These are phyloP conservation scores for Conringia planisiliqua DNA, from an alignment of 345 rosid species.

Conservation along the genomic window DNA sequence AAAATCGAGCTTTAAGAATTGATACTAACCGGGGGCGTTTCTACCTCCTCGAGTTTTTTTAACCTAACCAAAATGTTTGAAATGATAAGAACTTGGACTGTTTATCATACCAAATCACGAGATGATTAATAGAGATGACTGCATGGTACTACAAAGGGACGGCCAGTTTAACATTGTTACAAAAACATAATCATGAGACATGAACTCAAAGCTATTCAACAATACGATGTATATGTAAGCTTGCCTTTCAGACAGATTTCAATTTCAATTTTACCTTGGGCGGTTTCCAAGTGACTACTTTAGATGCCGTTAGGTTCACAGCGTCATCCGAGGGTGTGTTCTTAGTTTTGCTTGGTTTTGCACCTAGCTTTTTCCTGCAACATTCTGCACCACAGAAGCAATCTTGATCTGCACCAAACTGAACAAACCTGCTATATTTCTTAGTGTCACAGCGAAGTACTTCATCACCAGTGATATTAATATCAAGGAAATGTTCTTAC, in stretches of 20 bases:
- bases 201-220: background rate
- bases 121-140: background rate
- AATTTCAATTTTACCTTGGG: conserved; percentile 45
- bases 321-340: conserved; percentile 54
- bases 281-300: conserved; percentile 61
- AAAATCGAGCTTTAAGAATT: background rate
- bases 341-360: conserved; percentile 64
- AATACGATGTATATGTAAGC: conserved; percentile 31
- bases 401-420: conserved; percentile 97
- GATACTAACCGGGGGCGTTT: conserved; percentile 42
- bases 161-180: background rate
- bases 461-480: background rate
- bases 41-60: conserved; percentile 51
- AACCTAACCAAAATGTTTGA: conserved; percentile 39
- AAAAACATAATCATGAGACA: background rate
- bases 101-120: background rate
- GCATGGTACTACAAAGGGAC: background rate
- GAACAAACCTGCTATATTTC: conserved; percentile 84
- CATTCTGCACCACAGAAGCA: conserved; percentile 78
- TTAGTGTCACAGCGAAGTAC: conserved; percentile 36
- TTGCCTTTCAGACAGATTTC: conserved; percentile 43
- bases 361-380: conserved; percentile 84
- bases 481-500: conserved; percentile 46
- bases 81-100: conserved; percentile 9
- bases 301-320: conserved; percentile 55